Evolutionary conservation across 352 stramenopile species (phyloP), one percentile per base, ranked within the genome.

Genomic region (Phytophthora quininea): DNA sequence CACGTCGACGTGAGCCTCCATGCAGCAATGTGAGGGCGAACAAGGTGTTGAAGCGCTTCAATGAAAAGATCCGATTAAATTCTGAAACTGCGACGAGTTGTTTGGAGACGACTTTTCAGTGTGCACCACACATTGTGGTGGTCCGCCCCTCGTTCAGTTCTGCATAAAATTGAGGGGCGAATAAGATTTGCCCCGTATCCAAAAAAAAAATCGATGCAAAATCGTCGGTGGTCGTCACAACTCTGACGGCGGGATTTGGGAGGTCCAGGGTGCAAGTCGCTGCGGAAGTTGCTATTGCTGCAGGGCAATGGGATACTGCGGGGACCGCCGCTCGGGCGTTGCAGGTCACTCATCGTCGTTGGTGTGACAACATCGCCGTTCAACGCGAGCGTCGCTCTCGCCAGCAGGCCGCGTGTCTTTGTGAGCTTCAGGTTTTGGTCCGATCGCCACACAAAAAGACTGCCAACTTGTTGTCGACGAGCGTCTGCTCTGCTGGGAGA

Each of bases 1-100:
- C 52, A 85, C 65, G 59, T 80, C 71, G 46, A 67, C 57, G 54
- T 73, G 52, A 11, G 67, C 64, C 43, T 67, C 60, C 64, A 76
- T 77, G 9, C 35, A 11, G 6, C 35, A 40, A 40, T 24, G 19
- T 24, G 19, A 24, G 19, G 19, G 19, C 19, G 19, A 24, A 24
- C 19, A 24, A 24, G 19, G 19, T 24, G 19, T 24, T 24, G 19
- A 24, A 24, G 19, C 19, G n/a, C n/a, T n/a, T n/a, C n/a, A n/a
- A n/a, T n/a, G n/a, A n/a, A 24, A 24, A 24, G 19, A 24, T 24
- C 19, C 19, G 19, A 24, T 24, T 24, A 24, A 24, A 24, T 24
- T 24, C 19, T 24, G 19, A 24, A 24, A 24, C 19, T 24, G 19
- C 0, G 19, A 24, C 19, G 19, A 24, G 19, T 24, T 24, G 19